These are phyloP conservation scores for Magnolia officinalis DNA, from an alignment of 164 flowering plant genomes.

Conservation along the genomic window DNA sequence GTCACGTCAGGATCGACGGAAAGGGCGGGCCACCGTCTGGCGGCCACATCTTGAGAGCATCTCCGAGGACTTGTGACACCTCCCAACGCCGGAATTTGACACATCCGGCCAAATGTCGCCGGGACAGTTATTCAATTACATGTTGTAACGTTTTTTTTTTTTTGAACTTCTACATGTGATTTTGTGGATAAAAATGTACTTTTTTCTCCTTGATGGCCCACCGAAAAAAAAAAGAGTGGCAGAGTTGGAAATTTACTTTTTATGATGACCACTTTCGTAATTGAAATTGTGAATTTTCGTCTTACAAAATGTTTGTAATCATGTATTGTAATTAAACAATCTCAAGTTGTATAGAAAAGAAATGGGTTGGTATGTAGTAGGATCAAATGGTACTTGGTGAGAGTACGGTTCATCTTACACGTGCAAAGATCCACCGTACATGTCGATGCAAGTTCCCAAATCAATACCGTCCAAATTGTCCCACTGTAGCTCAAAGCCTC, in stretches of 20 bases:
- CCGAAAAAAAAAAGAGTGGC: conserved; percentile 16
- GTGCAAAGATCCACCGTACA: too few relatives aligned
- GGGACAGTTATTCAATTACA: conserved; percentile 1
- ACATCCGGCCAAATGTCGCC: not conserved
- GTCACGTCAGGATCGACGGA: conserved; percentile 37
- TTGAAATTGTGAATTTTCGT: not conserved
- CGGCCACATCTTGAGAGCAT: conserved; percentile 74
- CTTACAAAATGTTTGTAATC: too few relatives aligned
- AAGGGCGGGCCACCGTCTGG: conserved; percentile 47
- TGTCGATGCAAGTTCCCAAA: too few relatives aligned
- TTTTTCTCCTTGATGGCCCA: conserved; percentile 6
- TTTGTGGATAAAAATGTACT: too few relatives aligned
- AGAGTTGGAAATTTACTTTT: conserved; percentile 19
- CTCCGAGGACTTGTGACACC: conserved; percentile 46
- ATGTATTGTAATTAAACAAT: too few relatives aligned
- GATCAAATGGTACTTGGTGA: too few relatives aligned
- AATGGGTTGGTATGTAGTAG: too few relatives aligned
- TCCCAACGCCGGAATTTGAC: conserved; percentile 19
- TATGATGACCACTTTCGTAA: not conserved
- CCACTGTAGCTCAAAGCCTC: too few relatives aligned
- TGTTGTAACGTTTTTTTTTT: conserved; percentile 10
- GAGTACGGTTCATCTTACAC: too few relatives aligned
- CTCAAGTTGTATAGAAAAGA: too few relatives aligned
- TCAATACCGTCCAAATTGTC: too few relatives aligned
- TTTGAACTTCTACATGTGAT: too few relatives aligned